A percentile compares a stretch with the other conserved stretches of the same genome.
Conservation (phyloP, 164 flowering plant genomes). For the Umbellularia californica region DNA sequence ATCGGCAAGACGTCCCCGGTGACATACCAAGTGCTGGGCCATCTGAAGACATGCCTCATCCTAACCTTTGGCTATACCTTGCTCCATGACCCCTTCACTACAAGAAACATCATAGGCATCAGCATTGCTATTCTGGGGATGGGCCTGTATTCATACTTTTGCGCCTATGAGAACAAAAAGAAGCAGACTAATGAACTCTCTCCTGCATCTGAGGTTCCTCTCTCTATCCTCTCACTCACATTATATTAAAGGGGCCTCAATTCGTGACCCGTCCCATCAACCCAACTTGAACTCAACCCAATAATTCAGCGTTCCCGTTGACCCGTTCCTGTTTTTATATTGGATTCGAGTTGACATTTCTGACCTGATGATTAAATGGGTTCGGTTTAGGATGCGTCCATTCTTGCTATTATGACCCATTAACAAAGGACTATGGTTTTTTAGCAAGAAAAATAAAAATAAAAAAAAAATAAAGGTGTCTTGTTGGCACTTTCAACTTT, state of each 20-base stretch:
- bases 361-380: background rate
- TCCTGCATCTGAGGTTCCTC: slow-evolving; percentile 48
- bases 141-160: slow-evolving; percentile 85
- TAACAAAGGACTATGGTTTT: too few relatives aligned
- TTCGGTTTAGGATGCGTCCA: background rate
- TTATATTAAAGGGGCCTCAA: background rate
- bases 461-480: too few relatives aligned
- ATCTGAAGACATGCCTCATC: slow-evolving; percentile 89
- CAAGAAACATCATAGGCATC: slow-evolving; percentile 81
- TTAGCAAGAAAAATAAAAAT: too few relatives aligned
- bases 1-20: slow-evolving; percentile 97
- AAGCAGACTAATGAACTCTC: slow-evolving; percentile 38
- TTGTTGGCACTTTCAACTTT: too few relatives aligned
- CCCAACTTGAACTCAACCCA: background rate
- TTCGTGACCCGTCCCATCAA: background rate
- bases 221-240: background rate
- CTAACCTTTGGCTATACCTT: slow-evolving; percentile 86
- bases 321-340: background rate
- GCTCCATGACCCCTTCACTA: slow-evolving; percentile 88
- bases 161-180: slow-evolving; percentile 62
- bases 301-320: background rate
- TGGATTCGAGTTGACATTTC: background rate
- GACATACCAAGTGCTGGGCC: slow-evolving; percentile 97
- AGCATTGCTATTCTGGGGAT: slow-evolving; percentile 72
- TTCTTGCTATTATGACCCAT: too few relatives aligned